Evolutionary conservation across 2,329 filamentous ascomycete genomes (phyloP), one percentile per base, ranked within the genome.

Genomic region (Colletotrichum tropicale): DNA sequence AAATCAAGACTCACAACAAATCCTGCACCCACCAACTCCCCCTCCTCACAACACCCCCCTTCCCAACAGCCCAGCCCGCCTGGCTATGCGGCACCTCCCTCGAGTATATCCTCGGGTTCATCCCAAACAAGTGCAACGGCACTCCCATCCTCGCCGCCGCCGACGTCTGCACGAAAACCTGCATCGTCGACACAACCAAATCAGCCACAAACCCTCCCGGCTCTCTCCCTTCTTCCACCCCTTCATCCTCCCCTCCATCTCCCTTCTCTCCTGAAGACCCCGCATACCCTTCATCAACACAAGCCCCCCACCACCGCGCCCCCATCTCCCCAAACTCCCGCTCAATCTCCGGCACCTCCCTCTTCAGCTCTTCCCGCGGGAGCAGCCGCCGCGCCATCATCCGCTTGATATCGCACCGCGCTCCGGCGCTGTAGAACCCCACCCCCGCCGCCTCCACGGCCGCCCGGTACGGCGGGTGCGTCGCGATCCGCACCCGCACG

Each of bases 41-140:
- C 15, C 18, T 24, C 26, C 71, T 77, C 67, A 60, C 75, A 62
- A 13, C 5, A 30, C n/a, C 30, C 2, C 71, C 64, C 8, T 21
- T 62, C 43, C 48, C 38, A 48, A 66, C 64, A 7, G 64, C 62
- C 72, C 72, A 75, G 5, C 30, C 75, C 5, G 72, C 55, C 64
- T 77, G 75, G n/a, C 66, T 64, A 48, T 77, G 75, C 43, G 72
- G 72, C 2, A 77, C 10, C 58, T 77, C 72, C 56, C 28, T 65
- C 24, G 72, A 71, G 21, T 66, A 75, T 6, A 69, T 72, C 43
- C 75, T 66, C 38, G 68, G 72, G 18, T 77, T 90, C 84, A 93
- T 94, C 81, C 94, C 94, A 91, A 94, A 94, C 77, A 94, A 83
- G 79, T 91, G 90, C n/a, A 92, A 79, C 2, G 91, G 91, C 48